Percentiles rank a stretch among this genome's conserved stretches.
Conservation (phyloP, 345 rosid genomes). For the Arabidopsis suecica region DNA sequence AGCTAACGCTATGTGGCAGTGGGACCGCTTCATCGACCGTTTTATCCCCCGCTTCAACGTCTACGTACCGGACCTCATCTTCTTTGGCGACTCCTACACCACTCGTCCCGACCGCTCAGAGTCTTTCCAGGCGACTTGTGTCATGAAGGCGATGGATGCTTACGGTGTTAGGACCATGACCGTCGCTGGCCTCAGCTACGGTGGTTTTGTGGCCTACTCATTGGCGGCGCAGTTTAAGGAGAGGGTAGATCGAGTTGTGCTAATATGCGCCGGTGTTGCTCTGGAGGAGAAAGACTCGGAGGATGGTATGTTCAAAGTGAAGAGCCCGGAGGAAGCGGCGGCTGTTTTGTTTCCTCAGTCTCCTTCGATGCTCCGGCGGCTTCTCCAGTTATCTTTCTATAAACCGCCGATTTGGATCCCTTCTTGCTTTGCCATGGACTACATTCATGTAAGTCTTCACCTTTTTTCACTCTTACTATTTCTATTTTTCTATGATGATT, state of each 20-base stretch:
- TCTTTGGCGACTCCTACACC: constrained; percentile 91
- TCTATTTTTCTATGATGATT: too few relatives aligned
- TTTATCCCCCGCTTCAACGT: constrained; percentile 70
- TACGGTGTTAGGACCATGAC: constrained; percentile 52
- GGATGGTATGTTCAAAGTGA: constrained; percentile 67
- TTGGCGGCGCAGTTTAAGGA: constrained; percentile 79
- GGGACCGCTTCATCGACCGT: constrained; percentile 60
- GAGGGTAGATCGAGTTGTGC: constrained; percentile 64
- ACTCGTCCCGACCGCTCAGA: constrained; percentile 69
- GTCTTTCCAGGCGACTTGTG: constrained; percentile 75
- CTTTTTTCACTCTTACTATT: too few relatives aligned
- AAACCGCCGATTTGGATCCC: constrained; percentile 73
- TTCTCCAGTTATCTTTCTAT: constrained; percentile 59
- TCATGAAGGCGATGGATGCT: constrained; percentile 60
- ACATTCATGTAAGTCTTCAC: constrained; percentile 51
- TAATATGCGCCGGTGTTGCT: constrained; percentile 82
- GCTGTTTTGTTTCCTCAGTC: constrained; percentile 65
- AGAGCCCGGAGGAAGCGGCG: constrained; percentile 63
- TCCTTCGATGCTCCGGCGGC: constrained; percentile 59
- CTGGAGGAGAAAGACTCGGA: constrained; percentile 84
- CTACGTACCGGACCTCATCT: constrained; percentile 86
- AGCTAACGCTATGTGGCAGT: constrained; percentile 99
- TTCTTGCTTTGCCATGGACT: constrained; percentile 77
- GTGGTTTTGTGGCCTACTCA: constrained; percentile 82
- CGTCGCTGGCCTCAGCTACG: constrained; percentile 85